Percentiles rank a stretch among this genome's conserved stretches.
phyloP scores from a whole-genome alignment of 2,329 filamentous ascomycete genomes.

The Colletotrichum sp. region DNA sequence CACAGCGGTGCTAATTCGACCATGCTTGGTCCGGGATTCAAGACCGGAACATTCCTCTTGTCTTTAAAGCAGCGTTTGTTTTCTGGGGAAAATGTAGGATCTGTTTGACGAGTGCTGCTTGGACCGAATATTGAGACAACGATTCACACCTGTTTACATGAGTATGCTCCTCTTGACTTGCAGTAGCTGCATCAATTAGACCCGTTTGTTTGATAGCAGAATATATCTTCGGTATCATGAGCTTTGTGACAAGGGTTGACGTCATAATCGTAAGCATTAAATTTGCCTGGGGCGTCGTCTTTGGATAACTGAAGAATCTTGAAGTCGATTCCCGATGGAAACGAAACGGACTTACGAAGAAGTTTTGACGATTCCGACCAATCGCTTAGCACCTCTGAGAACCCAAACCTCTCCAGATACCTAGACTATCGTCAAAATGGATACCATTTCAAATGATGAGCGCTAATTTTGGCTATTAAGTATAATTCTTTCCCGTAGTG shows the following conservation, averaged over 20 bases:
- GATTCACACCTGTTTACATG: accelerated
- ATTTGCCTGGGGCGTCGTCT: background rate
- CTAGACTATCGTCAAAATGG: accelerated
- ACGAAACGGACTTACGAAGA: background rate
- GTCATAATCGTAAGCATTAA: accelerated
- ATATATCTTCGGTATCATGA: background rate
- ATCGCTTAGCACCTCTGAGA: background rate
- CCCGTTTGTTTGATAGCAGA: background rate
- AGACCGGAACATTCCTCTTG: background rate
- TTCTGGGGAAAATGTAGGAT: accelerated
- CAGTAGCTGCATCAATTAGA: background rate
- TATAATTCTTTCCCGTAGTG: too few species aligned
- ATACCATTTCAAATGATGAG: background rate
- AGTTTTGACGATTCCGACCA: background rate
- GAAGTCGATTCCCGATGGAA: accelerated
- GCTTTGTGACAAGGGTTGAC: accelerated
- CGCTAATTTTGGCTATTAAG: background rate
- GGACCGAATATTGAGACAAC: accelerated
- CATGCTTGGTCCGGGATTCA: background rate
- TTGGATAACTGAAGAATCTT: background rate
- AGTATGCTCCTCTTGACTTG: accelerated
- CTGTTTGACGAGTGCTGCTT: background rate
- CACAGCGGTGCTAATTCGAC: too few species aligned
- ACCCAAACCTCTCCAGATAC: accelerated
- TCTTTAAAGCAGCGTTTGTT: accelerated